Percentiles rank a stretch among this genome's conserved stretches.
Evolutionary conservation across 352 stramenopile species (phyloP).

Genomic region (Globisporangium canariense): DNA sequence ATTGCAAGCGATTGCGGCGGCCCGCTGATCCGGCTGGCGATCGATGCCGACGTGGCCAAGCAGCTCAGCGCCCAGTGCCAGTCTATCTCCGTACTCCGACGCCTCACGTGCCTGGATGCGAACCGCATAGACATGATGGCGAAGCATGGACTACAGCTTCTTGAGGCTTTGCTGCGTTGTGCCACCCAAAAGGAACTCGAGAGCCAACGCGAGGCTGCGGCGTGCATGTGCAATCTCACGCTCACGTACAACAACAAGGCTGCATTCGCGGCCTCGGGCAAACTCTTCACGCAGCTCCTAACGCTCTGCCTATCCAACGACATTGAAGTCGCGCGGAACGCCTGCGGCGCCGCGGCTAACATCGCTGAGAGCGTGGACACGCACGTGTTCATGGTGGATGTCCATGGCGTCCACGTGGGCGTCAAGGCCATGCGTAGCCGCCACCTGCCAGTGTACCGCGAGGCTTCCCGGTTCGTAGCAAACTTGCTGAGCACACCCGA

Average conservation of each 20-base stretch:
- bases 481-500: slow-evolving; percentile 88
- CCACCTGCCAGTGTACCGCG: slow-evolving; percentile 89
- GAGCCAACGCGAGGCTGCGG: slow-evolving; percentile 88
- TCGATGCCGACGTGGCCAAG: slow-evolving; percentile 42
- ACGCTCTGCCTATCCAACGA: slow-evolving; percentile 77
- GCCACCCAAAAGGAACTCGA: slow-evolving; percentile 62
- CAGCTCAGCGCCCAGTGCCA: slow-evolving; percentile 81
- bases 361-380: slow-evolving; percentile 82
- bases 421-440: slow-evolving; percentile 87
- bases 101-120: slow-evolving; percentile 75
- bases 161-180: slow-evolving; percentile 50
- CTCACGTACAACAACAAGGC: slow-evolving; percentile 80
- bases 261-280: slow-evolving; percentile 41
- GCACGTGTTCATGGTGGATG: slow-evolving; percentile 82
- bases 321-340: slow-evolving; percentile 90
- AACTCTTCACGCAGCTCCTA: slow-evolving; percentile 65
- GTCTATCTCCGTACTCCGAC: slow-evolving; percentile 87
- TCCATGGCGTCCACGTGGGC: slow-evolving; percentile 85
- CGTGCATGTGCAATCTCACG: slow-evolving; percentile 85
- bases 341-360: slow-evolving; percentile 91
- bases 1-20: slow-evolving; percentile 44
- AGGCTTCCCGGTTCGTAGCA: slow-evolving; percentile 86
- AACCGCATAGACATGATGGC: slow-evolving; percentile 85
- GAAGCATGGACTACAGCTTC: slow-evolving; percentile 43
- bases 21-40: slow-evolving; percentile 50